A percentile compares a stretch with the other conserved stretches of the same genome.
phyloP scores from a whole-genome alignment of 1,284 basidiomycete species.

The Chiua sp. region DNA sequence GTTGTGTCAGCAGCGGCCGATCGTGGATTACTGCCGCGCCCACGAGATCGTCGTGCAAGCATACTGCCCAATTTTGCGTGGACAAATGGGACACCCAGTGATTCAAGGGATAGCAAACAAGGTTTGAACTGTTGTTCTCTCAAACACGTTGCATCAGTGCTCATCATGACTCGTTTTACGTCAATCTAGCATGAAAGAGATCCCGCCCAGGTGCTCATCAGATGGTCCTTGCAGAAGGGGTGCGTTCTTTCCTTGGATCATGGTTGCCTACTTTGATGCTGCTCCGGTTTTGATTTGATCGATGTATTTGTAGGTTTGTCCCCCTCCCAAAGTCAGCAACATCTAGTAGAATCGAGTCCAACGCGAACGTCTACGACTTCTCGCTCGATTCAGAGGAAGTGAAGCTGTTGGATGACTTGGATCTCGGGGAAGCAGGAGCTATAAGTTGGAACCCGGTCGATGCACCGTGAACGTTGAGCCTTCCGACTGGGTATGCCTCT shows the following conservation, averaged over 20 bases:
- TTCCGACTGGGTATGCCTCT: background rate
- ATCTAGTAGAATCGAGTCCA: constrained; percentile 68
- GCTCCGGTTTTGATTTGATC: constrained; percentile 23
- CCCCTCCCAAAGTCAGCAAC: constrained; percentile 82
- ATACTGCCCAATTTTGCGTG: constrained; percentile 75
- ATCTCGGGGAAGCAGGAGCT: constrained; percentile 65
- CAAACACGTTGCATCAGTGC: constrained; percentile 2
- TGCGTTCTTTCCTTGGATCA: constrained; percentile 39
- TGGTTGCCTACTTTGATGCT: background rate
- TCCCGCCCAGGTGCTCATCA: constrained; percentile 76
- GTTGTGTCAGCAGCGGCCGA: constrained; percentile 80
- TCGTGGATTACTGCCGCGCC: constrained; percentile 76
- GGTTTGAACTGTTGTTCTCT: constrained; percentile 38
- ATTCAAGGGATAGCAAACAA: constrained; percentile 62
- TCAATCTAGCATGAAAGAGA: constrained; percentile 51
- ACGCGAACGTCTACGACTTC: constrained; percentile 76
- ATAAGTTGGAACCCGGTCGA: constrained; percentile 79
- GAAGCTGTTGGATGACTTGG: constrained; percentile 61
- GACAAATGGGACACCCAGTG: constrained; percentile 58
- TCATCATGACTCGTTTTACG: constrained; percentile 1
- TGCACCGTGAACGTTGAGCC: constrained; percentile 34
- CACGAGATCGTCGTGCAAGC: constrained; percentile 79
- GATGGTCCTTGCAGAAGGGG: constrained; percentile 88
- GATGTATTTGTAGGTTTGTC: constrained; percentile 49
- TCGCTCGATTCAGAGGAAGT: constrained; percentile 68